Base-by-base conservation (phyloP, 805 yeast species). In the Lipomyces mesembrius region DNA sequence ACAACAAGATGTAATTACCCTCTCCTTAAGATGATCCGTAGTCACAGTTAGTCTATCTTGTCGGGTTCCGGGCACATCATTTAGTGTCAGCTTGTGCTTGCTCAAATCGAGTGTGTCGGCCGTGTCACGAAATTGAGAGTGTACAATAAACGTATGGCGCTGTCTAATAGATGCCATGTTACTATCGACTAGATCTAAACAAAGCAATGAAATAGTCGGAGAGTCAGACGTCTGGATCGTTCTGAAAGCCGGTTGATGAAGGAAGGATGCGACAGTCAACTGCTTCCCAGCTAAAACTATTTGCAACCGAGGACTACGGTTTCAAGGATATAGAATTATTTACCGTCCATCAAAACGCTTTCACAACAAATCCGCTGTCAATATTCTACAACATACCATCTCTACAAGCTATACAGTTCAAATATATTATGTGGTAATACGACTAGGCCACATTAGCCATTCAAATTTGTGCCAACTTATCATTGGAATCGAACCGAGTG, bases 61-160 rank as follows among this genome's bases (percentile, higher is more conserved):
- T 34, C 71, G 56, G 37, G 70, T 61, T 6, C 61, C 71, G 20
- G 67, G 71, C 22, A 68, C 70, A 17, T 57, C 60, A n/a, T 43
- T 8, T 5, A 68, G 34, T 17, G 51, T 51, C 11, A 68, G 57
- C 6, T 52, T 49, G 14, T 68, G 71, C 46, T 20, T 52, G 22
- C 55, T 22, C 27, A 68, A 62, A 12, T 37, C 25, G 25, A 68
- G 63, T n/a, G 67, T 60, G 34, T 68, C 71, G 1, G 71, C 66
- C 53, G 67, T 54, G 20, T 66, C 66, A 7, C 67, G 63, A 54
- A 68, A 68, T 17, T 57, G 43, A 12, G 54, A 22, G 25, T 62
- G 66, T 46, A 68, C 70, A 29, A 68, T 60, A 61, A 68, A 68
- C 22, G 71, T 66, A 58, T 67, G 71, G 37, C 71, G 71, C 54